Evolutionary conservation across 306 rosid genomes (phyloP), one percentile per base, ranked within the genome.

Genomic region (Crotalaria pallida): DNA sequence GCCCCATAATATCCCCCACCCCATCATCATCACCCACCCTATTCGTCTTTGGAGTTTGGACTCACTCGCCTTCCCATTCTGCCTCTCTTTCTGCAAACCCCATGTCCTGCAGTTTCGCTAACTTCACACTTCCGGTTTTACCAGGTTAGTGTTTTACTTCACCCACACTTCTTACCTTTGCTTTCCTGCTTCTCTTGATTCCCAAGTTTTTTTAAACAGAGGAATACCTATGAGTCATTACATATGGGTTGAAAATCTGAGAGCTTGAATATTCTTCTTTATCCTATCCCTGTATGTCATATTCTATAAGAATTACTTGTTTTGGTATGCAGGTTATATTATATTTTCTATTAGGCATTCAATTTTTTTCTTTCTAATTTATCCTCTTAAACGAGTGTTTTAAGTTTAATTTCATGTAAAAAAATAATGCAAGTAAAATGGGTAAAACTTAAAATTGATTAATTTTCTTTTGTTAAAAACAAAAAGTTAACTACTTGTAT

Each of bases 141-240:
- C 59, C 70, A 45, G 77, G 84, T 70, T 0, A 74, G 77, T 75
- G 31, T 10, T 50, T 53, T 67, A 9, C 29, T 67, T 48, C 41
- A 27, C 19, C 16, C 47, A 6, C 47, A 34, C 33, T 48, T 34
- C 33, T 48, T 34, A 3, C 0, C 10, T 53, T 47, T 10, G 6
- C 27, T 48, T 51, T 23, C 51, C 3, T 0, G 26, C 3, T 40
- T 69, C 24, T 55, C 15, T 36, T 31, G 18, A 38, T 69, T 36
- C 63, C 16, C 1, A 2, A 38, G 65, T 16, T 24, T 58, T 6
- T 9, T 7, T 10, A 4, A n/a, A 27, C 7, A 3, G 41, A 69
- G 55, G 45, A 38, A 38, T 3, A 38, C 10, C 1, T 34, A 26
- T 36, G 52, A 18, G 3, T 68, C 50, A 38, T 45, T 55, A 45